Conservation (phyloP, 2,329 filamentous ascomycete genomes). For the Xylogone sp. region DNA sequence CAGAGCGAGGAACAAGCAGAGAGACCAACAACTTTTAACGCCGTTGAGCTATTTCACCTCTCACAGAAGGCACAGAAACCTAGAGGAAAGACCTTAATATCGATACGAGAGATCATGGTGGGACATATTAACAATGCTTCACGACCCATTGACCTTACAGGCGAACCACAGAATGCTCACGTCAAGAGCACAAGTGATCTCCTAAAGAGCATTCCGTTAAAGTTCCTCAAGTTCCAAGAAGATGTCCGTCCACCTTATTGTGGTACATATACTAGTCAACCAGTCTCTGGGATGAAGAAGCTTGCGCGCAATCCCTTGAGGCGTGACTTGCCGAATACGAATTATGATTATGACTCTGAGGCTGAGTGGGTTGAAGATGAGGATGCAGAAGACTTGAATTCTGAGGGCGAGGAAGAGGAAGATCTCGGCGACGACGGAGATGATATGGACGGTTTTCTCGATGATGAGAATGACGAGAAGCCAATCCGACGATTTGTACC, state of each 20-base stretch:
- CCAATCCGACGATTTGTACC: conserved; percentile 50
- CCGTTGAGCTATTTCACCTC: conserved; percentile 43
- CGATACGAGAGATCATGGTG: conserved; percentile 27
- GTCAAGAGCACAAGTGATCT: conserved; percentile 16
- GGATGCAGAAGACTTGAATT: conserved; percentile 48
- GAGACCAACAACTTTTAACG: conserved; percentile 37
- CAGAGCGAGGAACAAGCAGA: conserved; percentile 41
- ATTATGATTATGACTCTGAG: conserved; percentile 85
- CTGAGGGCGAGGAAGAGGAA: conserved; percentile 65
- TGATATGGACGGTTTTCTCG: conserved; percentile 63
- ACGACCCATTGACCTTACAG: conserved; percentile 26
- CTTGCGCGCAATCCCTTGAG: conserved; percentile 52
- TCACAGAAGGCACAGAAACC: conserved; percentile 24
- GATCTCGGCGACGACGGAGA: conserved; percentile 64
- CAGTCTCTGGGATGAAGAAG: conserved; percentile 39
- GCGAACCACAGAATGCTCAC: conserved; percentile 27
- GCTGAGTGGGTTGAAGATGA: conserved; percentile 78
- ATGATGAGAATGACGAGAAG: conserved; percentile 64
- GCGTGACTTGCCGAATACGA: conserved; percentile 53
- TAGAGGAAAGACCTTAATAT: conserved; percentile 36
- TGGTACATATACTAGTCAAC: conserved; percentile 59
- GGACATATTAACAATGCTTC: conserved; percentile 19
- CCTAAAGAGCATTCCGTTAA: conserved; percentile 22
- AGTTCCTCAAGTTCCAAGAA: conserved; percentile 46
- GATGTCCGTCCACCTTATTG: conserved; percentile 68